Conservation (phyloP, 768 basidiomycete genomes). For the Tricholoma terreum region DNA sequence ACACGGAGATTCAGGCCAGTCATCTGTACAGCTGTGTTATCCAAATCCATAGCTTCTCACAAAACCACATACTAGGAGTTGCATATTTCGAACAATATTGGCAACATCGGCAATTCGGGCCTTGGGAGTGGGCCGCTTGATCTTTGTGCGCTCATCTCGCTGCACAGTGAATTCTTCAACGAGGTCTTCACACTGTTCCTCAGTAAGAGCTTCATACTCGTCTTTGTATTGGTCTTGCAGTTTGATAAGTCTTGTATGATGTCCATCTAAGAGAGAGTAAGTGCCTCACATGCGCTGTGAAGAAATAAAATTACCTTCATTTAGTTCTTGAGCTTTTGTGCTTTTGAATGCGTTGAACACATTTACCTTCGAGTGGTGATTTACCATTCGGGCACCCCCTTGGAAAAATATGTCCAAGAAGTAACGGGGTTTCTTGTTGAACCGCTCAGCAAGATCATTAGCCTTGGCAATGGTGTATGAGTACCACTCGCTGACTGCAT, state of each 20-base stretch:
- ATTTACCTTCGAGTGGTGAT: background rate
- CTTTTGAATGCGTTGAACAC: background rate
- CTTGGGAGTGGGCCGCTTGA: background rate
- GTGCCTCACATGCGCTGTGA: background rate
- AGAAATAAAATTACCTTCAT: background rate
- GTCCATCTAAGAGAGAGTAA: background rate
- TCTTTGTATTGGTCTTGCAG: background rate
- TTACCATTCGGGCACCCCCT: no score
- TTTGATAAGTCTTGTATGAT: background rate
- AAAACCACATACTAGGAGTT: no score
- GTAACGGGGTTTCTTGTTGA: no score
- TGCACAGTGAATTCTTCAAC: background rate
- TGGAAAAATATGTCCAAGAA: background rate
- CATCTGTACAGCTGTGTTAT: no score
- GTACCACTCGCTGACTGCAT: background rate
- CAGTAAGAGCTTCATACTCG: no score
- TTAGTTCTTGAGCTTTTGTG: background rate
- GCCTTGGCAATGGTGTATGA: background rate
- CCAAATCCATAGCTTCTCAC: no score
- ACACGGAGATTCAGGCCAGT: no score
- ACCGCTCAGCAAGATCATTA: background rate
- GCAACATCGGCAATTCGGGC: background rate
- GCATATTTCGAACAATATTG: no score
- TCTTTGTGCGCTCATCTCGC: background rate
- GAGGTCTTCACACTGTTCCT: background rate